Conservation (phyloP, 1,284 basidiomycete genomes). For the Hemileccinum hortonii region DNA sequence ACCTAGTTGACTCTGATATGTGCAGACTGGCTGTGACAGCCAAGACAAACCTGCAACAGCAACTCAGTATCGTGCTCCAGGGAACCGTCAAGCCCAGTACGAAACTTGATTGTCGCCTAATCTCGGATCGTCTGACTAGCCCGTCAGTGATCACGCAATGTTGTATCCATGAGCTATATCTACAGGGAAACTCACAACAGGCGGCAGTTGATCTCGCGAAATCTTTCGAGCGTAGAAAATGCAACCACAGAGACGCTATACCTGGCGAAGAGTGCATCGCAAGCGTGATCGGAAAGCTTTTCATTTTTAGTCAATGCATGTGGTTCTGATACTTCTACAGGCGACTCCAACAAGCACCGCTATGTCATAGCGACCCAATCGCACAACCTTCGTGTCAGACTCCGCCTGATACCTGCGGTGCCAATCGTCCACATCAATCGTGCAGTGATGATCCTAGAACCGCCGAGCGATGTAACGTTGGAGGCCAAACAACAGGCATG, state of each 20-base stretch:
- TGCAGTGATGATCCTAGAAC: slow-evolving; percentile 87
- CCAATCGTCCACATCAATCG: slow-evolving; percentile 89
- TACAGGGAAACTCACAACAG: slow-evolving; percentile 71
- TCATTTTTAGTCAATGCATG: slow-evolving; percentile 4
- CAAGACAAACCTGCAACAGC: slow-evolving; percentile 74
- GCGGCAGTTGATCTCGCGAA: slow-evolving; percentile 85
- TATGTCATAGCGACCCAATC: slow-evolving; percentile 86
- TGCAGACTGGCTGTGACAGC: slow-evolving; percentile 67
- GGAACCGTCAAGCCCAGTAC: slow-evolving; percentile 86
- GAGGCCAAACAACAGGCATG: slow-evolving; percentile 63
- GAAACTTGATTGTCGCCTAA: slow-evolving; percentile 33
- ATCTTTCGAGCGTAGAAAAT: slow-evolving; percentile 87
- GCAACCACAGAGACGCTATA: slow-evolving; percentile 87
- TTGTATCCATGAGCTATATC: slow-evolving; percentile 87
- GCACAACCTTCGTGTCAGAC: slow-evolving; percentile 58
- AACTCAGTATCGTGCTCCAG: slow-evolving; percentile 74
- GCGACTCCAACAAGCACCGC: slow-evolving; percentile 85
- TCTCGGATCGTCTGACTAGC: slow-evolving; percentile 29
- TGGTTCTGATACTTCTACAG: slow-evolving; percentile 41
- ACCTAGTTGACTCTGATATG: slow-evolving; percentile 81
- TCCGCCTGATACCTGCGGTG: slow-evolving; percentile 75
- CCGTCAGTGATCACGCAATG: slow-evolving; percentile 95
- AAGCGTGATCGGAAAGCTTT: slow-evolving; percentile 73
- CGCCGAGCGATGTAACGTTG: slow-evolving; percentile 76
- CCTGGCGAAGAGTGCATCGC: slow-evolving; percentile 81